A percentile compares a stretch with the other conserved stretches of the same genome.
phyloP scores from a whole-genome alignment of 2,329 filamentous ascomycete genomes.

The Tympanopsis confertula region DNA sequence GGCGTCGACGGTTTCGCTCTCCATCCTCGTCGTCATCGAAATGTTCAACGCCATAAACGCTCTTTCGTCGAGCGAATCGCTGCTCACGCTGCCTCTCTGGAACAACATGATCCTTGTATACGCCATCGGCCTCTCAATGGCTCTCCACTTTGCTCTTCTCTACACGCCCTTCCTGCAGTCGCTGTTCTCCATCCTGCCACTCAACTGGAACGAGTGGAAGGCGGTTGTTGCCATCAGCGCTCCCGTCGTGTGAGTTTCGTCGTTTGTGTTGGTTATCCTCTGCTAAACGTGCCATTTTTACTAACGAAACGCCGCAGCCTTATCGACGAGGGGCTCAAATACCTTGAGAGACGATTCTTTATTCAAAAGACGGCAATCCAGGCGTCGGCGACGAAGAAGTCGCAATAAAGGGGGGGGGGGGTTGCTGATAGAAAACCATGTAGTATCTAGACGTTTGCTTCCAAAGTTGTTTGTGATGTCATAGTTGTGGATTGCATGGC shows the following conservation, averaged over 20 bases:
- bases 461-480: no score
- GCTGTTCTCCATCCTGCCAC: constrained; percentile 80
- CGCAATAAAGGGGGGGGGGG: constrained; percentile 15
- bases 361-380: constrained; percentile 31
- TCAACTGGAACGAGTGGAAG: constrained; percentile 82
- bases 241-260: constrained; percentile 79
- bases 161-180: constrained; percentile 82
- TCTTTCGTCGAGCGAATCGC: constrained; percentile 84
- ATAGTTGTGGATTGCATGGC: no score
- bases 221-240: constrained; percentile 79
- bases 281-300: no score
- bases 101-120: constrained; percentile 98
- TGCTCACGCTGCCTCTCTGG: constrained; percentile 91
- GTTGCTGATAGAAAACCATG: constrained; percentile 7
- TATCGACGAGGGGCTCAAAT: constrained; percentile 77
- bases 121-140: constrained; percentile 86
- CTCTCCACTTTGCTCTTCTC: constrained; percentile 82
- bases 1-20: constrained; percentile 85
- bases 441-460: constrained; percentile 3
- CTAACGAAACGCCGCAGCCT: no score
- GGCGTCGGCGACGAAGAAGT: constrained; percentile 37
- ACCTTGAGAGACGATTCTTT: constrained; percentile 59
- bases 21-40: constrained; percentile 88
- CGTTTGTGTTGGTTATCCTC: no score
- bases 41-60: constrained; percentile 99